Base-by-base conservation (phyloP, 2,329 filamentous ascomycete species). In the Calonectria montana region DNA sequence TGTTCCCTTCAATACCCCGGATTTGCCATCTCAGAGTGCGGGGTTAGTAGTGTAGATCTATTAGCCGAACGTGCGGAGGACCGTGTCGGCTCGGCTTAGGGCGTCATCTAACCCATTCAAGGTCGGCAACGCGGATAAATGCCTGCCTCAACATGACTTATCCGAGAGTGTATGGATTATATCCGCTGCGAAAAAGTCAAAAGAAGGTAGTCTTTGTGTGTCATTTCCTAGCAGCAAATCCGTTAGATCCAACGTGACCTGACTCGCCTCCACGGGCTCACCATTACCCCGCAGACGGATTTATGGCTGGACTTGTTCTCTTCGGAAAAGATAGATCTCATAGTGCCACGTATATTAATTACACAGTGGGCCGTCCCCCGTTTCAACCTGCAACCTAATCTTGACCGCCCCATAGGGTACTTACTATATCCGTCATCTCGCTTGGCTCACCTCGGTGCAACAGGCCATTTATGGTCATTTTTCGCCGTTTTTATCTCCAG, bases 1-100 rank as follows among this genome's bases (percentile, higher is more conserved):
- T 53, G 29, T 21, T 18, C 31, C 65, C 47, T 50, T n/a, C 37
- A 39, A 39, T 59, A 70, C 76, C 76, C 76, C 76, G 67, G 68
- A 68, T 74, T 70, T 73, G 71, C 70, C 41, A 55, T 37, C 50
- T 47, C 45, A 31, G 74, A 72, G 73, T 76, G 76, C 74, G 76
- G 76, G 76, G 76, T 73, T 74, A 29, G 41, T 18, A 39, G 39
- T 35, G 21, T 67, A 41, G 47, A 61, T 65, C 71, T 67, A 66
- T 43, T 53, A 55, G 21, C 50, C 72, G 75, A 74, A 77, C 73
- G 76, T 65, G 63, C 27, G 69, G 35, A 27, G 48, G 55, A 23
- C 53, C 21, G n/a, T 39, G 41, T 47, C 23, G 43, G 65, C 66
- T 65, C 23, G 41, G 43, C 64, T 67, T 39, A 67, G 41, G 37